Evolutionary conservation across 495 filamentous ascomycete species (phyloP), one percentile per base, ranked within the genome.

Genomic region (Poronia punctata): DNA sequence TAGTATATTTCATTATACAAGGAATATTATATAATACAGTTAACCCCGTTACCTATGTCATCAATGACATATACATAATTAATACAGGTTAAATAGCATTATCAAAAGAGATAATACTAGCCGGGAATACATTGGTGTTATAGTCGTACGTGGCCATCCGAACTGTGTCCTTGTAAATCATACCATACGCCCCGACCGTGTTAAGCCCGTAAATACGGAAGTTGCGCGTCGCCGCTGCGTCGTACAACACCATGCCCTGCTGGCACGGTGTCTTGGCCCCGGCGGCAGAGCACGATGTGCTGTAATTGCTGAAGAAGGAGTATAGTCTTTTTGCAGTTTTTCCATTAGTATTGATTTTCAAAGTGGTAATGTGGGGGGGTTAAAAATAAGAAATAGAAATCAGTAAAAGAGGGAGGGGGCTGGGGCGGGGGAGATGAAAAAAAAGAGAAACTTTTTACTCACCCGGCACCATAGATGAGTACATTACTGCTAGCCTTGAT

Each of bases 391-490:
- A n/a, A n/a, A n/a, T n/a, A n/a, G n/a, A n/a, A n/a, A n/a, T n/a
- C n/a, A n/a, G n/a, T n/a, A n/a, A n/a, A n/a, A n/a, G n/a, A n/a
- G n/a, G n/a, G n/a, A n/a, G n/a, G n/a, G n/a, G n/a, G n/a, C n/a
- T n/a, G n/a, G n/a, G n/a, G n/a, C n/a, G n/a, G n/a, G n/a, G n/a
- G n/a, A n/a, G n/a, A 62, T 54, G 25, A 28, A n/a, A 28, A 20
- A 29, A 16, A 14, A 14, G 28, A 7, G 21, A 3, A 16, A 40
- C 52, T 46, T 35, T n/a, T n/a, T n/a, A n/a, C n/a, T n/a, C n/a
- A 52, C 52, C 84, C 84, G 8, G 78, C 79, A 16, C 82, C 80
- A 39, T 84, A 88, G 14, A 84, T 58, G 14, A 72, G 42, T 26
- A 88, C 61, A 25, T 70, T 64, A 11, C 55, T 54, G 28, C 71